These are phyloP conservation scores for Alliaria petiolata DNA, from an alignment of 345 rosid species.

Conservation along the genomic window DNA sequence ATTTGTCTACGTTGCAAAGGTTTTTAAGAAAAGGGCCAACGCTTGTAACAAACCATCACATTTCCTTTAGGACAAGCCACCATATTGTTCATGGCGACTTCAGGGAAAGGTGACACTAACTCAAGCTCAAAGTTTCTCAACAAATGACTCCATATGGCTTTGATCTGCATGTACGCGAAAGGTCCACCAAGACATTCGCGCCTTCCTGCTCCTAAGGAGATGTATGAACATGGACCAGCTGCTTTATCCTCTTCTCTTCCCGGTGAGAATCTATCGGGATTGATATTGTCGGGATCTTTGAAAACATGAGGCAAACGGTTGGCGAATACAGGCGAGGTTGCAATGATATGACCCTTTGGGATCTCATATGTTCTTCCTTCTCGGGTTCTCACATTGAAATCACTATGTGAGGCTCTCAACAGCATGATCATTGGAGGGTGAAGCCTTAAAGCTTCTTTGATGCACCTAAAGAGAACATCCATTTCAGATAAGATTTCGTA, in stretches of 20 bases:
- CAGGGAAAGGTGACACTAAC: slow-evolving; percentile 75
- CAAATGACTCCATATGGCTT: slow-evolving; percentile 80
- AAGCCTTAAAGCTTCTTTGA: slow-evolving; percentile 93
- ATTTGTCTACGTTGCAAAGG: background rate
- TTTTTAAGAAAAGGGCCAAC: slow-evolving; percentile 23
- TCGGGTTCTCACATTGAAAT: slow-evolving; percentile 67
- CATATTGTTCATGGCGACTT: slow-evolving; percentile 81
- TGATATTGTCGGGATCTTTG: slow-evolving; percentile 66
- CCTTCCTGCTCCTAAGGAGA: slow-evolving; percentile 81
- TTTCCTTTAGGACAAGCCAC: slow-evolving; percentile 75
- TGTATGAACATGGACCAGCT: slow-evolving; percentile 66
- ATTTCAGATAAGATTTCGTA: slow-evolving; percentile 88
- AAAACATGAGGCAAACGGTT: slow-evolving; percentile 65
- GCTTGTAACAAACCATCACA: slow-evolving; percentile 76
- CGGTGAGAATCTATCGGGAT: slow-evolving; percentile 61
- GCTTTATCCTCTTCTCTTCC: slow-evolving; percentile 84
- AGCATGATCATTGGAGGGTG: slow-evolving; percentile 96
- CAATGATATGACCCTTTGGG: slow-evolving; percentile 92
- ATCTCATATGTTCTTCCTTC: slow-evolving; percentile 84
- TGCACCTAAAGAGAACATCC: slow-evolving; percentile 86
- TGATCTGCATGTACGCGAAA: slow-evolving; percentile 82
- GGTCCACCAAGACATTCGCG: slow-evolving; percentile 86
- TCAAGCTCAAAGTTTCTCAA: slow-evolving; percentile 75
- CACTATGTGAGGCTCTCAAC: slow-evolving; percentile 75
- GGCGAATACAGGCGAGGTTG: slow-evolving; percentile 79